These are phyloP conservation scores for Zoysia pacifica DNA, from an alignment of 176 grass and related monocot genomes.

Conservation along the genomic window DNA sequence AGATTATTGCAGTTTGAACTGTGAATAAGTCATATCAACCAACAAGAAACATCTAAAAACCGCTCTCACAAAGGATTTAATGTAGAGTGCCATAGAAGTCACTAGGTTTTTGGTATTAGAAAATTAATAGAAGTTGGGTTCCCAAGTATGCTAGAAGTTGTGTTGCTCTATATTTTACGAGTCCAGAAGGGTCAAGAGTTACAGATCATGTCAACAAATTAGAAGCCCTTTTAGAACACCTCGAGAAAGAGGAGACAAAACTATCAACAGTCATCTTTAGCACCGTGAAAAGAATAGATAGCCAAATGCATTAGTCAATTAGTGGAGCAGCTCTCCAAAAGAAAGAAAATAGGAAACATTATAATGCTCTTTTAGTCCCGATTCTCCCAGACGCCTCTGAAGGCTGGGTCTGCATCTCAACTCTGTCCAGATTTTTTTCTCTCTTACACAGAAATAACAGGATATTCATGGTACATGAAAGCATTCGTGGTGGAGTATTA, in stretches of 20 bases:
- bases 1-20: not conserved
- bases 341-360: not conserved
- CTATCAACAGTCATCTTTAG: not conserved
- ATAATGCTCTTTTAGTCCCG: not conserved
- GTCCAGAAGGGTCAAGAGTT: not conserved
- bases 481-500: not conserved
- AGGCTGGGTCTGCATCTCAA: not conserved
- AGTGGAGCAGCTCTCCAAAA: not conserved
- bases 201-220: not conserved
- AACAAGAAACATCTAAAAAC: not conserved
- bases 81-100: not conserved
- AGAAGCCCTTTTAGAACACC: not conserved
- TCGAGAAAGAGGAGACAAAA: not conserved
- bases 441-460: not conserved
- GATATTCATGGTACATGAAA: not conserved
- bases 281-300: not conserved
- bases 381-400: not conserved
- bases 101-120: not conserved
- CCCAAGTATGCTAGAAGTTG: not conserved
- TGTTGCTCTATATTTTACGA: not conserved
- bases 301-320: not conserved
- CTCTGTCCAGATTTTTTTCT: not conserved
- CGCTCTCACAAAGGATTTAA: not conserved
- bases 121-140: not conserved
- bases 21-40: not conserved